These are phyloP conservation scores for Colletotrichum lini DNA, from an alignment of 2,329 filamentous ascomycete species.

Conservation along the genomic window DNA sequence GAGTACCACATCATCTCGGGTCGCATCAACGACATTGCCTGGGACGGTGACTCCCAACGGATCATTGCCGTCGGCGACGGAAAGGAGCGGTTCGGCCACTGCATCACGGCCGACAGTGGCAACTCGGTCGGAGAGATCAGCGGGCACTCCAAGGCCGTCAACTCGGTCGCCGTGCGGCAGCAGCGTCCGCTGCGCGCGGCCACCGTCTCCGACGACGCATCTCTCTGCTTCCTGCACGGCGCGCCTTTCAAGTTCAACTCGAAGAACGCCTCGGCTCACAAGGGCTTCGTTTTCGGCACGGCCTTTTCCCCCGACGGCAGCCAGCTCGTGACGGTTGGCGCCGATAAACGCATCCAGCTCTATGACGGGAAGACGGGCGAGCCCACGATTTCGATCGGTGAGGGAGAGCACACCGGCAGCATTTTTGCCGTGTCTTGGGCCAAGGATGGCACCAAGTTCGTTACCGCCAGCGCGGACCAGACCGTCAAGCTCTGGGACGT, in stretches of 20 bases:
- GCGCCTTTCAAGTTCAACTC: conserved; percentile 96
- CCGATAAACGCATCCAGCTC: conserved; percentile 92
- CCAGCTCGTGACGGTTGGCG: conserved; percentile 87
- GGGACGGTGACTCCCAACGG: conserved; percentile 97
- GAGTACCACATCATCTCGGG: conserved; percentile 96
- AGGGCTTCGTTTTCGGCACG: conserved; percentile 89
- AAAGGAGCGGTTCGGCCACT: conserved; percentile 92
- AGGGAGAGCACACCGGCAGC: conserved; percentile 90
- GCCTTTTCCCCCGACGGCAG: conserved; percentile 92
- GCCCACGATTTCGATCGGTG: conserved; percentile 80
- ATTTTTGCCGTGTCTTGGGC: conserved; percentile 95
- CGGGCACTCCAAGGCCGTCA: conserved; percentile 92
- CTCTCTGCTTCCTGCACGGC: conserved; percentile 92
- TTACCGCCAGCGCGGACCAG: conserved; percentile 93
- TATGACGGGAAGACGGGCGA: conserved; percentile 98
- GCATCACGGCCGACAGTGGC: conserved; percentile 94
- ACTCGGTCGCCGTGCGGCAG: conserved; percentile 89
- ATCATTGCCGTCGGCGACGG: conserved; percentile 97
- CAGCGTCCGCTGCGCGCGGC: conserved; percentile 92
- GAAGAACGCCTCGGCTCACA: conserved; percentile 84
- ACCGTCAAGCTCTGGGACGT: conserved; percentile 96
- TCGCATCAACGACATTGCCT: conserved; percentile 95
- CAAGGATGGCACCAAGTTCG: conserved; percentile 86
- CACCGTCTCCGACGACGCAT: conserved; percentile 91
- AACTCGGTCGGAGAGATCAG: conserved; percentile 96